Base-by-base conservation (phyloP, 2,329 filamentous ascomycete genomes). In the Arthrobotrys sinensis region DNA sequence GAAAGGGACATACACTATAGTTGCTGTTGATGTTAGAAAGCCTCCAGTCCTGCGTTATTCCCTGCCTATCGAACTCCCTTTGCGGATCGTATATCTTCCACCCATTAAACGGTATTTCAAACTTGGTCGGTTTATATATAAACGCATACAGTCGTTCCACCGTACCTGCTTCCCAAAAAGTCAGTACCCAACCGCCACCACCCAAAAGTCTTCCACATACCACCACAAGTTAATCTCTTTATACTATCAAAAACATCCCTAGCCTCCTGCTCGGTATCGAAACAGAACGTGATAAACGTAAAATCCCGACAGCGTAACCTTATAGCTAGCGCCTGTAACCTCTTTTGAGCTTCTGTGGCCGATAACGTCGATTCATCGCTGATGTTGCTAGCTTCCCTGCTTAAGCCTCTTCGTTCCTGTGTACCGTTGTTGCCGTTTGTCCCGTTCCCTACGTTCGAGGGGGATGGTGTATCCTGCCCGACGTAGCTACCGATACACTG, bases 141-240 rank as follows among this genome's bases (percentile, higher is more conserved):
- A 97, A 99, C 0, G 96, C 96, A 83, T 97, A 93, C 0, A 99
- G 88, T 84, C 93, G 96, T 80, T 97, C 94, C 63, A 98, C 89
- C 32, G 90, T 90, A 4, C 93, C 92, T 78, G 76, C 79, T 19
- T 50, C 19, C 50, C 50, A 62, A 16, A n/a, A 50, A 32, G 60
- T 64, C 36, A 81, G 69, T 7, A 28, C 97, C 82, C 90, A 94
- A 85, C 93, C 32, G 34, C 2, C 8, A 6, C n/a, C 16, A 34
- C 38, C 7, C 6, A 40, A 46, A 21, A 36, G 24, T n/a, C 8
- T 40, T 6, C 8, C 12, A 34, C 73, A 66, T 66, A 77, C 73
- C 60, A 62, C 73, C 66, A 40, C 57, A 65, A 0, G 94, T 95
- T 82, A 93, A 89, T 50, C 87, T 86, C 79, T 91, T 92, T 80